Evolutionary conservation across 495 filamentous ascomycete species (phyloP).

Genomic region (Penicillium longicatenatum): DNA sequence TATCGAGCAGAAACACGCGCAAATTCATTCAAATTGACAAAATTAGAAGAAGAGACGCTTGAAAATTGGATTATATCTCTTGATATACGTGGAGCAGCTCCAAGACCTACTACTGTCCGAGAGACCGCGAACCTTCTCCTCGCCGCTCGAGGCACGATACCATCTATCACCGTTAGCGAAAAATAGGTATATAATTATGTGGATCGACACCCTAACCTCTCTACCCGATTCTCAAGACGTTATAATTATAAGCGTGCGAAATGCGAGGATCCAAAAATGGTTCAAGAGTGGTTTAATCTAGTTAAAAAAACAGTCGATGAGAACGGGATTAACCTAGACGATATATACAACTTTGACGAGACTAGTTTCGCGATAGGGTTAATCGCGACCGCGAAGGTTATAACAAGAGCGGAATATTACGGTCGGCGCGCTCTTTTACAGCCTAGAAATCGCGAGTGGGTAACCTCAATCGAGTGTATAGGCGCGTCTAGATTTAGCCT

Average conservation of each 20-base stretch:
- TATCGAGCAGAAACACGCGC: slow-evolving; percentile 12
- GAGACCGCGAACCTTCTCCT: neutral
- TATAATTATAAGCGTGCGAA: no score
- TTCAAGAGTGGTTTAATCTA: no score
- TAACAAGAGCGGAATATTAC: no score
- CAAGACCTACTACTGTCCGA: slow-evolving; percentile 9
- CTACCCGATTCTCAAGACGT: slow-evolving; percentile 27
- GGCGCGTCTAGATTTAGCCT: no score
- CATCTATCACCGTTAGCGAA: neutral
- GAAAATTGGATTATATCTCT: slow-evolving; percentile 32
- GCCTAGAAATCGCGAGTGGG: no score
- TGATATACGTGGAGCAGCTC: slow-evolving; percentile 16
- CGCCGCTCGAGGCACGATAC: no score
- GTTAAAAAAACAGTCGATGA: no score
- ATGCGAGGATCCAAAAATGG: no score
- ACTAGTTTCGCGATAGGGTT: slow-evolving; percentile 44
- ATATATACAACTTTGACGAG: slow-evolving; percentile 34
- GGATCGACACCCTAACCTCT: slow-evolving; percentile 29
- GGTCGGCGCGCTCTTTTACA: no score
- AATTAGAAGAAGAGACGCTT: slow-evolving; percentile 33
- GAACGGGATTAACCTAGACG: slow-evolving; percentile 30
- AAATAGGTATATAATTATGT: slow-evolving; percentile 31
- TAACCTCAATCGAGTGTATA: no score
- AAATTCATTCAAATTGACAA: slow-evolving; percentile 30
- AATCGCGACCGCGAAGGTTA: slow-evolving; percentile 22